Evolutionary conservation across 306 rosid species (phyloP), one percentile per base, ranked within the genome.

Genomic region (Dicorynia guianensis): DNA sequence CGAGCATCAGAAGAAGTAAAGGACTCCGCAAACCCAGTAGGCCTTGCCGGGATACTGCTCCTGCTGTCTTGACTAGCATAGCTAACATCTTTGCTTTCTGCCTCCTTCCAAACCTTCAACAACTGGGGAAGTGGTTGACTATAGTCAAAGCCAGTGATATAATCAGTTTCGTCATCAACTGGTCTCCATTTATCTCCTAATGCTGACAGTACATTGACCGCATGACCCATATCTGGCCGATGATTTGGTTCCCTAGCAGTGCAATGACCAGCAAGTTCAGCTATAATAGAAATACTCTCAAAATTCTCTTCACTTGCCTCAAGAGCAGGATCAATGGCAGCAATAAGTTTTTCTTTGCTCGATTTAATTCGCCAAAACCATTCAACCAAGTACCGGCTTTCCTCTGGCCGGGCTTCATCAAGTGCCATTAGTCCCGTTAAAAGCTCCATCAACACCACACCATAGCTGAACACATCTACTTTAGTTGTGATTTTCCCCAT

Each of bases 401-500:
- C 97, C 82, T 92, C 97, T 0, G 93, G 71, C 11, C 93, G 87
- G 36, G 74, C 83, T 79, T 92, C 93, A 14, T 92, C 97, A 11
- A 92, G 89, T n/a, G 97, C 97, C 69, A 49, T 82, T 63, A 83
- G 43, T 67, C 97, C 97, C 1, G 96, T 93, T 39, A 93, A 19
- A 66, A 93, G 87, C 59, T 93, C 96, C 93, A 93, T 87, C 77
- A 93, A 72, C 61, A 93, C 96, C 69, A 92, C 92, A 5, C 97
- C 97, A 1, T 76, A 90, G 84, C 96, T 90, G 88, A 88, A 92
- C 20, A 90, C 93, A 63, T 90, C 91, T 15, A 69, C 92, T 72
- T 90, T 93, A 6, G 93, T 93, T 17, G 97, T 93, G 81, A 93
- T 88, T 78, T 90, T 90, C 43, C 97, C 97, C 91, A 85, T 88